Percentiles rank a stretch among this genome's conserved stretches.
Evolutionary conservation across 495 filamentous ascomycete genomes (phyloP).

Genomic region (Hypomontagnella submonticulosa): DNA sequence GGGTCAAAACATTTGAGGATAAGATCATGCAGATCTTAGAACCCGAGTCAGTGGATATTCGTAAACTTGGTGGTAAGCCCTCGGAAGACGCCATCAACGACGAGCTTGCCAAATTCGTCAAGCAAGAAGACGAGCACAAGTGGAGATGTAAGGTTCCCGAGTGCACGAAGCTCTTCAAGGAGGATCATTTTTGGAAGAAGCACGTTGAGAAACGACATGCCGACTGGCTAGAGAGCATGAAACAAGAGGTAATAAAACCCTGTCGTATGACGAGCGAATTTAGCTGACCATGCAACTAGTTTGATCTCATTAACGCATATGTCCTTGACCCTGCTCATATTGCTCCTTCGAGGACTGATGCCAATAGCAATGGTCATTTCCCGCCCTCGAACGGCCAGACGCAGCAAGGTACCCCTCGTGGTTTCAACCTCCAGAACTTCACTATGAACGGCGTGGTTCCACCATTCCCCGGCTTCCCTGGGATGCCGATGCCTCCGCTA

Average conservation of each 20-base stretch:
- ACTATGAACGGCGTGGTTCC: slow-evolving; percentile 66
- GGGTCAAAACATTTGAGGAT: slow-evolving; percentile 99
- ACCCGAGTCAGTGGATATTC: slow-evolving; percentile 84
- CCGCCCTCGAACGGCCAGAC: slow-evolving; percentile 76
- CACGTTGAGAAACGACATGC: slow-evolving; percentile 95
- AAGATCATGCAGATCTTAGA: slow-evolving; percentile 93
- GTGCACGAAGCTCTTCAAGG: slow-evolving; percentile 97
- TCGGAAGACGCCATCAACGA: slow-evolving; percentile 87
- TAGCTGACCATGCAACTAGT: slow-evolving; percentile 60
- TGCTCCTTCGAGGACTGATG: slow-evolving; percentile 88
- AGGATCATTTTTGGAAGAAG: slow-evolving; percentile 95
- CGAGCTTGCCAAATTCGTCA: slow-evolving; percentile 86
- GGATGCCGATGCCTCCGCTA: slow-evolving; percentile 59
- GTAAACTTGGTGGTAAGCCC: slow-evolving; percentile 89
- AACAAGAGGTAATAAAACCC: slow-evolving; percentile 75
- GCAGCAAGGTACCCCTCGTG: slow-evolving; percentile 87
- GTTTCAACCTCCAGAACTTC: slow-evolving; percentile 83
- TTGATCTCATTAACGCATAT: slow-evolving; percentile 90
- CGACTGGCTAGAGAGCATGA: slow-evolving; percentile 85
- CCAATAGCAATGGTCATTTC: slow-evolving; percentile 98
- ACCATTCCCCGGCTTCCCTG: slow-evolving; percentile 59
- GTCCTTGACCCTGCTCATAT: slow-evolving; percentile 93
- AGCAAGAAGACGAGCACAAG: slow-evolving; percentile 96
- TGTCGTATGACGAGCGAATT: background rate
- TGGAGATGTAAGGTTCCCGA: slow-evolving; percentile 96